Base-by-base conservation (phyloP, 441 rosid genomes). In the Erodium trifolium region DNA sequence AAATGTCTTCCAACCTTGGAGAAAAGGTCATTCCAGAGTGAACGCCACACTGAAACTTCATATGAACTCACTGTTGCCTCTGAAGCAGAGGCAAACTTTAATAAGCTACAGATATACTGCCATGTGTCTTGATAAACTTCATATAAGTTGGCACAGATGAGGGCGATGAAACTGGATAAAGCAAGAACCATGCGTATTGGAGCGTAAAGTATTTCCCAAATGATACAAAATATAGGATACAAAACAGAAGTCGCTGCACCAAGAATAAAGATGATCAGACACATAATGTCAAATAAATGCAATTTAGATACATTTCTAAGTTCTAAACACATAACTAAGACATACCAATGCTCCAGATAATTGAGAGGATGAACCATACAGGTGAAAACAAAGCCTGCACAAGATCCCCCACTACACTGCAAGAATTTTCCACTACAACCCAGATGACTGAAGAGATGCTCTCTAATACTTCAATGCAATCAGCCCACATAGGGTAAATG, bases 1-100 rank as follows among this genome's bases (percentile, higher is more conserved):
- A 18, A 18, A 57, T 57, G 63, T 57, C 12, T 57, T 57, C 43
- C 9, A 47, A 71, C 82, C 69, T 79, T 71, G 41, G 73, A 71
- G 77, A 73, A 68, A 62, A 79, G 77, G 65, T 79, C 79, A 34
- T 71, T 71, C 77, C 77, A 73, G 39, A 79, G 72, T 6, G 71
- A 68, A 66, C 73, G 76, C 82, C 75, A 76, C 78, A 31, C 68
- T 7, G 75, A 76, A 49, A 69, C 70, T 57, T 60, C 68, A 59
- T 68, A 66, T 41, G 77, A 53, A 14, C 67, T 39, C 35, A 9
- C 72, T 70, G 74, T 70, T 49, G 72, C 62, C 47, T 72, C 55
- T 19, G 78, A 63, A 65, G 73, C 71, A n/a, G 71, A 63, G 43
- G 73, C 64, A 62, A 71, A 13, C 67, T 45, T 73, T 41, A 67